Evolutionary conservation across 202 grass and related monocot species (phyloP), one percentile per base, ranked within the genome.

Genomic region (Carex arenaria): DNA sequence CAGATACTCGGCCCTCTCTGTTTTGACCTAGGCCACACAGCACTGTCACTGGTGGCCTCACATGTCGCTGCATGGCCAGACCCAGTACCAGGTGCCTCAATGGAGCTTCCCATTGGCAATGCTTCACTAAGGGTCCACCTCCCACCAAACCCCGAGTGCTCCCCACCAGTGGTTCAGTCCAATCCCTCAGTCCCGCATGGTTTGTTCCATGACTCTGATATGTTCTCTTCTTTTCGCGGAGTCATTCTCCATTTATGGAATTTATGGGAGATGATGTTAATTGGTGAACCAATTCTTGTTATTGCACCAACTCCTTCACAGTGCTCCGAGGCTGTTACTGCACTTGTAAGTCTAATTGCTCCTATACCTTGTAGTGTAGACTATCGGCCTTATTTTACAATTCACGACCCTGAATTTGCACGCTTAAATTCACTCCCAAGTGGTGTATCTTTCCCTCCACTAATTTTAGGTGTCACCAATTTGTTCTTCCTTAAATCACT

Each of bases 1-100:
- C 96, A 95, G 89, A 98, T 98, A 89, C 93, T 98, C 34, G 96
- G 96, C 8, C 93, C 96, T 5, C 96, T 99, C 77, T 99, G 93
- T 83, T 99, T 99, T 88, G 96, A 99, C 85, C 83, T 95, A 80
- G 96, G 96, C 57, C 88, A 83, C 45, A 75, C 83, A 12, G 96
- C 96, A 54, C 88, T 95, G 43, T 71, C 88, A 7, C 92, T 99
- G 84, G 96, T 99, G 19, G 96, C 96, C 1, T 88, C 93, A 5
- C 91, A 99, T 64, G 96, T 95, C 31, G 96, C 96, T 5, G 72
- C 91, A 23, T 99, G 96, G 96, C 96, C 93, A 0, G 57, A 85
- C 10, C 93, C 96, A 3, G 80, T 78, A 2, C 88, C 80, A 1
- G 96, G 96, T 3, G 49, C 62, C 15, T 87, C 75, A 8, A 98